phyloP scores from a whole-genome alignment of 257 asterid species.

The Prunella vulgaris region DNA sequence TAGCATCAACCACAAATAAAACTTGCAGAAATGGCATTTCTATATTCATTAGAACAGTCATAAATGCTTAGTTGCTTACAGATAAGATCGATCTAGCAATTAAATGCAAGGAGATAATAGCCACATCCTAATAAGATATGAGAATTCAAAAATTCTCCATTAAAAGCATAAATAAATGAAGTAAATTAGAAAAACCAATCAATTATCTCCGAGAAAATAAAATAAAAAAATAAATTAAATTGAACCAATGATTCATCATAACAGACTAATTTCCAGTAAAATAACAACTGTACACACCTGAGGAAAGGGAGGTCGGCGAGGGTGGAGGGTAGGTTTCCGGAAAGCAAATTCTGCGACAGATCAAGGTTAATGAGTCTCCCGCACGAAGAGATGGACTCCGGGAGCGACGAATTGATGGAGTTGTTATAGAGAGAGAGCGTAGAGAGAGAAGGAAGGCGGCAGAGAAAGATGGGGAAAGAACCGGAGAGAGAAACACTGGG shows the following conservation, averaged over 20 bases:
- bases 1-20: neutral
- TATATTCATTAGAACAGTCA: conserved; percentile 1
- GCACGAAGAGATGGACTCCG: conserved; percentile 51
- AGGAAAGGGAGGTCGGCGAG: conserved; percentile 60
- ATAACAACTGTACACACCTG: conserved; percentile 41
- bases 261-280: neutral
- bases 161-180: neutral
- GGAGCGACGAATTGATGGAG: conserved; percentile 49
- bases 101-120: conserved; percentile 14
- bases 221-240: no score
- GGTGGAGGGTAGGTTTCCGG: conserved; percentile 55
- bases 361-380: conserved; percentile 48
- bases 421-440: conserved; percentile 40
- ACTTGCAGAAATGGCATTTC: neutral
- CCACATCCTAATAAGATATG: neutral
- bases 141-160: conserved; percentile 3
- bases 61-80: conserved; percentile 17
- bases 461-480: conserved; percentile 49
- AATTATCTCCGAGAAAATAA: neutral
- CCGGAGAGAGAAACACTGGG: conserved; percentile 46
- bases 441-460: conserved; percentile 51
- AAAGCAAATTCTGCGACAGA: conserved; percentile 54
- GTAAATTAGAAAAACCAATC: neutral
- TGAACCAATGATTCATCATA: neutral
- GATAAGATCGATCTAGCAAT: conserved; percentile 14